A percentile compares a stretch with the other conserved stretches of the same genome.
These are phyloP conservation scores for Fusarium setosum DNA, from an alignment of 2,329 filamentous ascomycete genomes.

Conservation along the genomic window DNA sequence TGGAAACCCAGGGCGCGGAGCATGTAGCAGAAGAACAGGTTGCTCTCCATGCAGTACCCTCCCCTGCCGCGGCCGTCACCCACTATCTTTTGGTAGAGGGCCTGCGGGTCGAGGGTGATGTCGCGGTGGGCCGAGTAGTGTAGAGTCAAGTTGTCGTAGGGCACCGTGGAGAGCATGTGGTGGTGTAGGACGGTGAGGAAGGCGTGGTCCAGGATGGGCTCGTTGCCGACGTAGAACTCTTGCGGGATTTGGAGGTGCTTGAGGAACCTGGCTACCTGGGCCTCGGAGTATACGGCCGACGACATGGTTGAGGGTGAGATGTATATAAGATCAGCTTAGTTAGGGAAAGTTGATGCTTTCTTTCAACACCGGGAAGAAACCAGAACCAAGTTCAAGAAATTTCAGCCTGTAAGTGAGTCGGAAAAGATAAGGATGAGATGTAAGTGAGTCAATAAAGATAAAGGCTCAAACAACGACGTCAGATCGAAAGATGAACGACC, in stretches of 20 bases:
- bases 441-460: constrained; percentile 24
- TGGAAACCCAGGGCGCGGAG: constrained; percentile 63
- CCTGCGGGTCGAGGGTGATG: constrained; percentile 57
- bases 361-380: constrained; percentile 2
- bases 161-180: constrained; percentile 61
- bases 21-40: constrained; percentile 64
- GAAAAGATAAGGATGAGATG: not conserved
- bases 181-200: constrained; percentile 54
- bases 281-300: constrained; percentile 42
- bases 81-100: constrained; percentile 63
- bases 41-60: constrained; percentile 72
- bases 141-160: constrained; percentile 67
- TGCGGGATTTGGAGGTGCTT: constrained; percentile 41
- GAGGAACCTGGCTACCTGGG: constrained; percentile 45
- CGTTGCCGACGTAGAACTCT: constrained; percentile 41
- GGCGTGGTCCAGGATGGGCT: constrained; percentile 42
- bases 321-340: too few species aligned
- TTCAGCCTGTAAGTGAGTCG: too few species aligned
- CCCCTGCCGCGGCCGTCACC: constrained; percentile 55
- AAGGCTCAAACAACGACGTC: constrained; percentile 20
- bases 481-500: constrained; percentile 22
- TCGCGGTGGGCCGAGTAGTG: constrained; percentile 59
- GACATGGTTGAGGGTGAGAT: constrained; percentile 38
- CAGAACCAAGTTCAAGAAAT: too few species aligned
- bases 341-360: not conserved